Conservation (phyloP, 1,284 basidiomycete genomes). For the Jaminaea rosea region DNA sequence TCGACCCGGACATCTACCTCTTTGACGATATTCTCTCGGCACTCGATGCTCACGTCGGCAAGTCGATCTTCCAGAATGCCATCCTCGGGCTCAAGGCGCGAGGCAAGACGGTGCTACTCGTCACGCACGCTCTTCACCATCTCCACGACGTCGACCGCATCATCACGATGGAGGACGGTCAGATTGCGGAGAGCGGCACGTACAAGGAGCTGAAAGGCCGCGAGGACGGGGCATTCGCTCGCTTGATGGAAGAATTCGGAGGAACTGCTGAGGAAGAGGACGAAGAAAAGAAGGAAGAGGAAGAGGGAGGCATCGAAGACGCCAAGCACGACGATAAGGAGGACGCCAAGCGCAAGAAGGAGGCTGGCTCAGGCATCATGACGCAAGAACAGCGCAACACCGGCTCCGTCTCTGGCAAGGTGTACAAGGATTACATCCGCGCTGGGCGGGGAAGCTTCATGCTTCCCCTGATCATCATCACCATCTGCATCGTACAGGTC, state of each 20-base stretch:
- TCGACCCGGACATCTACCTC: constrained; percentile 59
- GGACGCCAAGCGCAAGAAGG: background rate
- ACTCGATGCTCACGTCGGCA: constrained; percentile 45
- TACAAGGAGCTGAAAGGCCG: constrained; percentile 55
- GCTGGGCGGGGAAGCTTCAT: constrained; percentile 59
- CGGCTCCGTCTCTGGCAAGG: constrained; percentile 46
- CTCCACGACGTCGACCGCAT: constrained; percentile 58
- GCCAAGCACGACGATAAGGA: constrained; percentile 18
- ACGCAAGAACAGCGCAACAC: constrained; percentile 43
- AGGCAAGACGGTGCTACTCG: constrained; percentile 41
- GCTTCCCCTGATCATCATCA: constrained; percentile 56
- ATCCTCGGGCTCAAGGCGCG: constrained; percentile 28
- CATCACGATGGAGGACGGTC: constrained; percentile 64
- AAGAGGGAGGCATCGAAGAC: constrained; percentile 17
- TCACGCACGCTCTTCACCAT: constrained; percentile 50
- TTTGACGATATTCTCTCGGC: constrained; percentile 69
- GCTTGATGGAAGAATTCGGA: constrained; percentile 49
- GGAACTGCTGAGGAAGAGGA: constrained; percentile 22
- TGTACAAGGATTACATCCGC: constrained; percentile 61
- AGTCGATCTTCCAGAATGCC: constrained; percentile 43
- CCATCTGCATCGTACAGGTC: constrained; percentile 60
- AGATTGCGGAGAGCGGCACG: constrained; percentile 59
- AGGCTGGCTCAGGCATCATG: constrained; percentile 16
- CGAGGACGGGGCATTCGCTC: constrained; percentile 55
- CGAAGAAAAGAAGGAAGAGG: constrained; percentile 26